Conservation (phyloP, 768 basidiomycete genomes). For the Mycena polygramma region DNA sequence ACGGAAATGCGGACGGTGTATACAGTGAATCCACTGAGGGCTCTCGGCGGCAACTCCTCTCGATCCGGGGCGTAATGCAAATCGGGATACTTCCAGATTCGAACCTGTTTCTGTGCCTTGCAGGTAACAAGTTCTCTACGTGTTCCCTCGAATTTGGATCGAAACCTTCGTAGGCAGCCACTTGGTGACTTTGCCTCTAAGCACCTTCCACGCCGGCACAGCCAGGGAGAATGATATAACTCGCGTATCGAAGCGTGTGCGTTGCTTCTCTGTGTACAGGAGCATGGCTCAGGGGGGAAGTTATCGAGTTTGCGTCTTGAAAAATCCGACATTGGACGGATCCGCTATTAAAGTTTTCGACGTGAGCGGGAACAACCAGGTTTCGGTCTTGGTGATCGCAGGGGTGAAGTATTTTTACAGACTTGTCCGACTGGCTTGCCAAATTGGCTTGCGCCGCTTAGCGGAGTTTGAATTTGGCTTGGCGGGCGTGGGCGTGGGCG, state of each 20-base stretch:
- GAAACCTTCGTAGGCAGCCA: slow-evolving; percentile 13
- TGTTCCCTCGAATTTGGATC: not conserved
- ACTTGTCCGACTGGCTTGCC: too few species aligned
- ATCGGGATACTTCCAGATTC: slow-evolving; percentile 84
- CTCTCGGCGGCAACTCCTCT: slow-evolving; percentile 16
- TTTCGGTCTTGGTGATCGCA: not conserved
- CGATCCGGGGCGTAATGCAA: slow-evolving; percentile 63
- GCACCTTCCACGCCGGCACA: slow-evolving; percentile 5
- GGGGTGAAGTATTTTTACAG: not conserved
- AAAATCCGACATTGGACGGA: slow-evolving; percentile 78
- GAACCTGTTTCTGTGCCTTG: slow-evolving; percentile 80
- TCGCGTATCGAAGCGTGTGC: slow-evolving; percentile 17
- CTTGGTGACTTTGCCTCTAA: slow-evolving; percentile 32
- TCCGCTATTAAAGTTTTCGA: slow-evolving; percentile 84
- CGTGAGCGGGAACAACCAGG: slow-evolving; percentile 5
- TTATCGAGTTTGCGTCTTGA: slow-evolving; percentile 81
- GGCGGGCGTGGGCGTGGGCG: too few species aligned
- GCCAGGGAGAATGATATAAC: slow-evolving; percentile 10
- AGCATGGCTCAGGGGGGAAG: slow-evolving; percentile 60
- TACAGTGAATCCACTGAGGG: slow-evolving; percentile 20
- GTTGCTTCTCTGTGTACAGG: slow-evolving; percentile 75
- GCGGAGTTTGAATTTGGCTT: too few species aligned
- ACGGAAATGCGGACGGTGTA: slow-evolving; percentile 28
- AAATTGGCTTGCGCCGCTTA: too few species aligned
- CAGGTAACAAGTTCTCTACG: slow-evolving; percentile 59